These are phyloP conservation scores for Mucor lusitanicus DNA, from an alignment of 371 early-diverging fungal genomes.

Conservation along the genomic window DNA sequence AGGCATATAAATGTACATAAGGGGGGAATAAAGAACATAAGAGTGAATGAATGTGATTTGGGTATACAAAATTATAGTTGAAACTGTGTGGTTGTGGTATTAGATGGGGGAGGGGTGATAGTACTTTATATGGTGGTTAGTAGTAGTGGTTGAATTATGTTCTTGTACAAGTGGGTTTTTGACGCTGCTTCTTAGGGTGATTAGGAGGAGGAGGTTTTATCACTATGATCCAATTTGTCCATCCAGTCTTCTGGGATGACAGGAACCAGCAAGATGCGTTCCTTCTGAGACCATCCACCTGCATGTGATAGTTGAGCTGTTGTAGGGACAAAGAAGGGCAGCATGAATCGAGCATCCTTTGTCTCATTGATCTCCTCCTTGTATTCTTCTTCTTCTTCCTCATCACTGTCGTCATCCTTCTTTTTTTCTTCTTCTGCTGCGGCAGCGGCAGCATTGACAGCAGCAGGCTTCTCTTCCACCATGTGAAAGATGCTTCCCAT, in stretches of 20 bases:
- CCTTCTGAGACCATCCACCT: constrained; percentile 40
- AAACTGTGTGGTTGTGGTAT: neutral
- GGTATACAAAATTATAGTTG: constrained; percentile 1
- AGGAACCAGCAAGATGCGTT: constrained; percentile 19
- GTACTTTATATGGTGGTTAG: constrained; percentile 2
- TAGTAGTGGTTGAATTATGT: neutral
- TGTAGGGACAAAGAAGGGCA: constrained; percentile 60
- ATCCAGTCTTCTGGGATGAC: constrained; percentile 44
- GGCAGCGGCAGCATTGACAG: too few species aligned
- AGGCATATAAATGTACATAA: constrained; percentile 15
- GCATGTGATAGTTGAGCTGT: constrained; percentile 33
- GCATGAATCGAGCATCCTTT: constrained; percentile 51
- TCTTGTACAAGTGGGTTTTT: constrained; percentile 1
- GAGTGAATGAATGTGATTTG: neutral
- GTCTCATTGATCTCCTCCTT: constrained; percentile 35
- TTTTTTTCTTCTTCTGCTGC: constrained; percentile 20
- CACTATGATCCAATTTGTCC: constrained; percentile 38
- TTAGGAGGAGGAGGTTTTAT: constrained; percentile 23
- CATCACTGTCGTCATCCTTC: constrained; percentile 22
- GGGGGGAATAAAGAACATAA: neutral
- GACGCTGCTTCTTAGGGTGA: neutral
- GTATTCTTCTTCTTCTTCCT: constrained; percentile 42
- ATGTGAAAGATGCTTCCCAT: constrained; percentile 23
- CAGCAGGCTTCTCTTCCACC: neutral
- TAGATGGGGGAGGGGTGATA: too few species aligned